Evolutionary conservation across 768 basidiomycete genomes (phyloP).

Genomic region (Kwoniella dejecticola): DNA sequence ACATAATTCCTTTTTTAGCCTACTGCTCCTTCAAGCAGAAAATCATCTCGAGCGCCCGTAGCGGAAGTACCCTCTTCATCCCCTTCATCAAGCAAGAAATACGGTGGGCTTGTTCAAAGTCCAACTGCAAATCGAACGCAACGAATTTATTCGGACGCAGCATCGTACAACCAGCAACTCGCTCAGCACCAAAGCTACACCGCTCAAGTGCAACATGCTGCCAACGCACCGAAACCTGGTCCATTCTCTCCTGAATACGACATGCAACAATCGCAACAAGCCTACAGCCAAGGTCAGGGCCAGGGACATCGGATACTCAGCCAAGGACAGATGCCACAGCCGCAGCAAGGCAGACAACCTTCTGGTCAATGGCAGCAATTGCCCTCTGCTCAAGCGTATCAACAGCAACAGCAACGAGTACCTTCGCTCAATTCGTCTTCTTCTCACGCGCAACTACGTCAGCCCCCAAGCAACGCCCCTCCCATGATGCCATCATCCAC

Average conservation of each 20-base stretch:
- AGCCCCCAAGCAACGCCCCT: slow-evolving; percentile 11
- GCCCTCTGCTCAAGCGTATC: slow-evolving; percentile 35
- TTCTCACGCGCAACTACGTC: slow-evolving; percentile 25
- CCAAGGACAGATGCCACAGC: slow-evolving; percentile 39
- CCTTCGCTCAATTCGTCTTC: slow-evolving; percentile 41
- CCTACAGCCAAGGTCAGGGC: slow-evolving; percentile 39
- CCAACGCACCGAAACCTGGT: slow-evolving; percentile 39
- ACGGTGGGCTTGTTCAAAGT: slow-evolving; percentile 88
- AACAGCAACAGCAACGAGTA: slow-evolving; percentile 48
- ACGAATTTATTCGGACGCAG: slow-evolving; percentile 86
- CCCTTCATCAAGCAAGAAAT: slow-evolving; percentile 55
- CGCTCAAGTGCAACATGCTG: slow-evolving; percentile 74
- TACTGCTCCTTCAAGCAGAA: not conserved
- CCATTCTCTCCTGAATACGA: slow-evolving; percentile 35
- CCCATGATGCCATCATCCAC: slow-evolving; percentile 29
- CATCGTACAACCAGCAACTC: slow-evolving; percentile 89
- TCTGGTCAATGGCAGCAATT: slow-evolving; percentile 33
- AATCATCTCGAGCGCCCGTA: not conserved
- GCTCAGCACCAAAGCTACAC: slow-evolving; percentile 92
- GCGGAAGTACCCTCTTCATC: slow-evolving; percentile 13
- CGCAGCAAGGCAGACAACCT: slow-evolving; percentile 53
- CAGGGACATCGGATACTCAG: slow-evolving; percentile 38
- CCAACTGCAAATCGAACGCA: slow-evolving; percentile 71
- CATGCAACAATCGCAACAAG: slow-evolving; percentile 48
- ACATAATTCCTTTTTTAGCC: too few species aligned